These are phyloP conservation scores for Tephrocybe rancida DNA, from an alignment of 768 basidiomycete genomes.

Conservation along the genomic window DNA sequence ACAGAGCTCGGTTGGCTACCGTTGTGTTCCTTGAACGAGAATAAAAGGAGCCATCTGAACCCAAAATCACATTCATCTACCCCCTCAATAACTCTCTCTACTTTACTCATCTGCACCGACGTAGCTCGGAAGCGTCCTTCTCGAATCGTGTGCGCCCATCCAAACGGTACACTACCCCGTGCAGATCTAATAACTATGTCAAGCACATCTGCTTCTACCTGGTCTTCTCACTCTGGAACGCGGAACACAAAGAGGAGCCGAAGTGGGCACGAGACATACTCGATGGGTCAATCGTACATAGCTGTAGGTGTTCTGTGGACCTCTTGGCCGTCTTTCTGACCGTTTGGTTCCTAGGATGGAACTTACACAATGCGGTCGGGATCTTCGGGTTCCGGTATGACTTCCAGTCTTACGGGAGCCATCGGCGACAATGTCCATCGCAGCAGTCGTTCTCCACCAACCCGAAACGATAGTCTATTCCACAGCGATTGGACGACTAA, in stretches of 20 bases:
- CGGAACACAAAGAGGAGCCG: conserved; percentile 36
- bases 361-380: conserved; percentile 29
- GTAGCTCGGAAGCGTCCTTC: conserved; percentile 31
- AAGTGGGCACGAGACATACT: conserved; percentile 33
- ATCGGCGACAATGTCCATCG: conserved; percentile 54
- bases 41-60: conserved; percentile 50
- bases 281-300: conserved; percentile 35
- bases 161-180: conserved; percentile 28
- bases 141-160: conserved; percentile 40
- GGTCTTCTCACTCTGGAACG: conserved; percentile 29
- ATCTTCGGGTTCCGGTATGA: conserved; percentile 45
- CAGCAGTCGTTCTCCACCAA: conserved; percentile 17
- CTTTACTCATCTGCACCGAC: conserved; percentile 20
- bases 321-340: neutral
- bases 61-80: conserved; percentile 36
- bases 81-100: conserved; percentile 30
- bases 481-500: conserved; percentile 5
- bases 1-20: conserved; percentile 36
- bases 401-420: conserved; percentile 61
- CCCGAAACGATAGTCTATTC: conserved; percentile 10
- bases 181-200: conserved; percentile 39
- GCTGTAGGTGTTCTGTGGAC: conserved; percentile 28
- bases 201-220: conserved; percentile 32
- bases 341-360: neutral
- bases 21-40: conserved; percentile 27